Conservation (phyloP, 768 basidiomycete species). For the Mycena capillaripes region DNA sequence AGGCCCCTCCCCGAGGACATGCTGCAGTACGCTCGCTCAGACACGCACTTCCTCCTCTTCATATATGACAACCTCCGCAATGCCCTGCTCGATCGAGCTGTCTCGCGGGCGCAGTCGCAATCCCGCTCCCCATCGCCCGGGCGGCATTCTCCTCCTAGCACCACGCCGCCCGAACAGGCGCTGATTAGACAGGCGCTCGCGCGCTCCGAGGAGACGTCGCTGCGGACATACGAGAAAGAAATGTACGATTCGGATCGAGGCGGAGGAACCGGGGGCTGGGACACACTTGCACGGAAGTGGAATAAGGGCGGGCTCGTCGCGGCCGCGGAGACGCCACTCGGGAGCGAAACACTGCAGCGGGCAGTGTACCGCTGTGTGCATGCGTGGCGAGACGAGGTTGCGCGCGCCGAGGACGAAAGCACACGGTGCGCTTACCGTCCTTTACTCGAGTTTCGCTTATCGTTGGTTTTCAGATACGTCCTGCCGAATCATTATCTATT, state of each 20-base stretch:
- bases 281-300: conserved; percentile 84
- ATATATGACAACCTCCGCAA: conserved; percentile 94
- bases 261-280: conserved; percentile 81
- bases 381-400: conserved; percentile 85
- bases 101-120: conserved; percentile 56
- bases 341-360: conserved; percentile 60
- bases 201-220: conserved; percentile 82
- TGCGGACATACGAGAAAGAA: conserved; percentile 79
- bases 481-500: conserved; percentile 84
- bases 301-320: conserved; percentile 72
- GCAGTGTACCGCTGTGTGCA: conserved; percentile 82
- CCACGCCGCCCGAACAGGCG: conserved; percentile 46
- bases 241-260: conserved; percentile 77
- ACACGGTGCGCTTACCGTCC: conserved; percentile 65
- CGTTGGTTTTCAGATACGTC: conserved; percentile 65
- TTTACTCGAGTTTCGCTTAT: not conserved
- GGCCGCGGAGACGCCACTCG: conserved; percentile 48
- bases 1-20: conserved; percentile 90
- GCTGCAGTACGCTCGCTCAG: conserved; percentile 93
- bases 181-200: conserved; percentile 76
- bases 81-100: conserved; percentile 82
- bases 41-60: conserved; percentile 95
- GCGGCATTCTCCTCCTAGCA: conserved; percentile 36
- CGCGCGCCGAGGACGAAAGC: conserved; percentile 91
- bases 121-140: conserved; percentile 52